phyloP scores from a whole-genome alignment of 345 rosid genomes.

The Lepidium sativum region DNA sequence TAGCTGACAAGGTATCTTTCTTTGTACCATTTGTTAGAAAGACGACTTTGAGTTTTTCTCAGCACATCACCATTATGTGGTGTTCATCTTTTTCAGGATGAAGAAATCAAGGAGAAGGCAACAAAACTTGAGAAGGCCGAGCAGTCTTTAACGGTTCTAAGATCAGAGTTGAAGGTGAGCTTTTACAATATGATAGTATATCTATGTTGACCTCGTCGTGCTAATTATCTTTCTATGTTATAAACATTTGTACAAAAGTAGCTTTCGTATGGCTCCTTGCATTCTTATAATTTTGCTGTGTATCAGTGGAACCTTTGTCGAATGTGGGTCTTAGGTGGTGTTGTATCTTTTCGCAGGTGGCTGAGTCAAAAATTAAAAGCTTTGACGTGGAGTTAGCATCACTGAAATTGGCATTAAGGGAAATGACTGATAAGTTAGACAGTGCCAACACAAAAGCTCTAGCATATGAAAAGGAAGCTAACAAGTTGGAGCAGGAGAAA shows the following conservation, averaged over 20 bases:
- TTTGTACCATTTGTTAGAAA: not conserved
- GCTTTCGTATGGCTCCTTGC: not conserved
- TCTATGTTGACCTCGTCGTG: not conserved
- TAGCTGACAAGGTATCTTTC: constrained; percentile 61
- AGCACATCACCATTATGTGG: not conserved
- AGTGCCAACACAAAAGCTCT: constrained; percentile 58
- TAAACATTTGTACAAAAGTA: not conserved
- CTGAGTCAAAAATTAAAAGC: constrained; percentile 73
- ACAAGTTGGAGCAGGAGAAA: constrained; percentile 80
- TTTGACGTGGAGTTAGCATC: constrained; percentile 63
- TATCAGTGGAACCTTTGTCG: not conserved
- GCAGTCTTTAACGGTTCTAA: constrained; percentile 68
- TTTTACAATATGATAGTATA: not conserved
- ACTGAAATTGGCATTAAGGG: constrained; percentile 49
- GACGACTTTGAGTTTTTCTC: not conserved
- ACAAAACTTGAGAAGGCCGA: constrained; percentile 68
- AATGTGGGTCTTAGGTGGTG: constrained; percentile 4
- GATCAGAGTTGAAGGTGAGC: constrained; percentile 78
- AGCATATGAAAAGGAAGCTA: constrained; percentile 73
- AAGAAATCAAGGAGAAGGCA: constrained; percentile 64
- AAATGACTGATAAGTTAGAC: constrained; percentile 55
- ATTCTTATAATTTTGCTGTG: not conserved
- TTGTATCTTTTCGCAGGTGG: constrained; percentile 53
- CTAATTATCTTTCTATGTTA: not conserved
- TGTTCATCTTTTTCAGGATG: constrained; percentile 51